Conservation (phyloP, 78 protist genomes). For the Chrysochromulina tobinii region DNA sequence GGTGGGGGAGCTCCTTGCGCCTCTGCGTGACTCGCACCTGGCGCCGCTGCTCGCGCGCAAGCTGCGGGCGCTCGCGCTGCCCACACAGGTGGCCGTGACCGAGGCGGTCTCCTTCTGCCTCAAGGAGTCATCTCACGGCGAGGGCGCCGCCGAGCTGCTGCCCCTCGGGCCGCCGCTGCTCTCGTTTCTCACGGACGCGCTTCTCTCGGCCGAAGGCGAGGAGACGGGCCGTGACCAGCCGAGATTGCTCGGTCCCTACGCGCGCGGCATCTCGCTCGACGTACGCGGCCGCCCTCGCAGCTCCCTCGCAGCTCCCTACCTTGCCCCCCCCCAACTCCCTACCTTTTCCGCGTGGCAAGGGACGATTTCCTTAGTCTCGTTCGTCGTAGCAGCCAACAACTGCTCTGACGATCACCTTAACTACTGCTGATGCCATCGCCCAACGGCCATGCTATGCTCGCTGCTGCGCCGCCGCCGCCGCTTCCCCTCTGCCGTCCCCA, state of each 20-base stretch:
- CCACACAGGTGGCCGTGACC: not conserved
- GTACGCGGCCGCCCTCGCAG: too few species aligned
- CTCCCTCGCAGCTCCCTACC: too few species aligned
- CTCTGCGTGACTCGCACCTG: not conserved
- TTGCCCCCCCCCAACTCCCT: too few species aligned
- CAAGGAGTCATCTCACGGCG: not conserved
- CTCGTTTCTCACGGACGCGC: not conserved
- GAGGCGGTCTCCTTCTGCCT: not conserved
- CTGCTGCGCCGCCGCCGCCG: too few species aligned
- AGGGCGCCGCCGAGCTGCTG: not conserved
- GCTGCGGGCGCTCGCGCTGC: not conserved
- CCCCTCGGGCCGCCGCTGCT: not conserved
- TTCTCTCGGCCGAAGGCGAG: not conserved
- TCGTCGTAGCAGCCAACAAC: too few species aligned
- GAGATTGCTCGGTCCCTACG: not conserved
- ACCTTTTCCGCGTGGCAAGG: too few species aligned
- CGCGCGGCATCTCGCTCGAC: not conserved
- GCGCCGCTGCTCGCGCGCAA: not conserved
- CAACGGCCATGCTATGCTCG: too few species aligned
- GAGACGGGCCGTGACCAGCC: too few species aligned
- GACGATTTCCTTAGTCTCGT: too few species aligned
- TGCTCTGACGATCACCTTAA: too few species aligned
- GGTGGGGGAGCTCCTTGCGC: not conserved
- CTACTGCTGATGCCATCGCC: too few species aligned
- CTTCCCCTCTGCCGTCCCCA: too few species aligned